A percentile compares a stretch with the other conserved stretches of the same genome.
phyloP scores from a whole-genome alignment of 108 stramenopile genomes.

The Cyclotella atomus region DNA sequence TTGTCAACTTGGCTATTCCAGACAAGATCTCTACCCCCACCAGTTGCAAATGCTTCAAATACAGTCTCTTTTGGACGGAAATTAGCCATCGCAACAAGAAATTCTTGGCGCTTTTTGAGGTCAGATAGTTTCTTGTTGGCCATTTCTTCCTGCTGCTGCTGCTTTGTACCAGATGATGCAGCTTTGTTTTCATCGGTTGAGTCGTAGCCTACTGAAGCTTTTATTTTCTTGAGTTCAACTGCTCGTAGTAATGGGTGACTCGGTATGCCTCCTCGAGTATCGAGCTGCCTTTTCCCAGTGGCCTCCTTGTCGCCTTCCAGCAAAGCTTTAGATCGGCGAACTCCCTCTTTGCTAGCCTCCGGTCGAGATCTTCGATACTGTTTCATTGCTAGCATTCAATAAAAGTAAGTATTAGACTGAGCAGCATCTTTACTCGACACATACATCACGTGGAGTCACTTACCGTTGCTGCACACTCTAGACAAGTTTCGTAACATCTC shows the following conservation, averaged over 20 bases:
- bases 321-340: conserved; percentile 83
- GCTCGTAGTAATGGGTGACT: conserved; percentile 79
- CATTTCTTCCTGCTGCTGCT: conserved; percentile 27
- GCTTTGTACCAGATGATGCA: neutral
- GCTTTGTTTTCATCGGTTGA: neutral
- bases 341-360: conserved; percentile 86
- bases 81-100: conserved; percentile 81
- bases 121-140: conserved; percentile 48
- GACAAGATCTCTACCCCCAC: conserved; percentile 76
- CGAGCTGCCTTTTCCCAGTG: conserved; percentile 66
- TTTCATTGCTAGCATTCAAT: conserved; percentile 75
- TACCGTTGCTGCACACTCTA: conserved; percentile 75
- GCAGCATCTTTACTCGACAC: no score
- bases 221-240: conserved; percentile 61
- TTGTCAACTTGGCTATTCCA: conserved; percentile 83
- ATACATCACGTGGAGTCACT: no score
- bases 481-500: conserved; percentile 67
- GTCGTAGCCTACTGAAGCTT: conserved; percentile 14
- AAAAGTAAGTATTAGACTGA: no score
- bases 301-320: conserved; percentile 77
- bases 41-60: conserved; percentile 94
- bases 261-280: conserved; percentile 57
- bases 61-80: conserved; percentile 98
- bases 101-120: conserved; percentile 75
- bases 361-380: conserved; percentile 94